These are phyloP conservation scores for Ascochyta fabae DNA, from an alignment of 2,329 filamentous ascomycete species.

Conservation along the genomic window DNA sequence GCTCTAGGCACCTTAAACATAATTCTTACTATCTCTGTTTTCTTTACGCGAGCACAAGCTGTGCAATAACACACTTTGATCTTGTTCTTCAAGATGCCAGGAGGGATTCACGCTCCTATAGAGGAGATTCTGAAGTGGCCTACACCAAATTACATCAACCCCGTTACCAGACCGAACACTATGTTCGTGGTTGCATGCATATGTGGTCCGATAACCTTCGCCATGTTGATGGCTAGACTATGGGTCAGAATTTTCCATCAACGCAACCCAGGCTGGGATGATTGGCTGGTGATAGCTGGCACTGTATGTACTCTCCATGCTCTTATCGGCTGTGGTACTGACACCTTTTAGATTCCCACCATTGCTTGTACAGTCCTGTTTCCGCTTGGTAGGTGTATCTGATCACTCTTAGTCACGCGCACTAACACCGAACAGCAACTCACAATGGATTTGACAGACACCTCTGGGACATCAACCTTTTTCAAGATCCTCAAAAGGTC, in stretches of 20 bases:
- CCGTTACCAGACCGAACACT: conserved; percentile 28
- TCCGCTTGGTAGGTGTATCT: conserved; percentile 25
- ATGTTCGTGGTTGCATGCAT: conserved; percentile 28
- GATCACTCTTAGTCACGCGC: no score
- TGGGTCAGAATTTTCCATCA: conserved; percentile 41
- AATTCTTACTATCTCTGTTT: neutral
- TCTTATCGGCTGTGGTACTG: no score
- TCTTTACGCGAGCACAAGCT: neutral
- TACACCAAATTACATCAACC: conserved; percentile 31
- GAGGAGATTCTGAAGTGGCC: conserved; percentile 36
- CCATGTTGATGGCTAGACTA: conserved; percentile 33
- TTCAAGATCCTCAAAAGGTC: conserved; percentile 15
- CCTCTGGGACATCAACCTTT: conserved; percentile 33
- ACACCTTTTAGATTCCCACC: conserved; percentile 20
- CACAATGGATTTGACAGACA: conserved; percentile 33
- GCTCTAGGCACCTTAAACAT: neutral
- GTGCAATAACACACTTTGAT: neutral
- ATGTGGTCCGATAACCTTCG: conserved; percentile 31
- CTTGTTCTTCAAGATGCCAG: conserved; percentile 32
- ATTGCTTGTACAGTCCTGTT: conserved; percentile 30
- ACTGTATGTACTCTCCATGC: conserved; percentile 22
- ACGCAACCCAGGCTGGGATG: conserved; percentile 34
- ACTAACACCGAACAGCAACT: conserved; percentile 26
- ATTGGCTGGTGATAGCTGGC: conserved; percentile 39
- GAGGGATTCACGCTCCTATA: conserved; percentile 37